Percentiles rank a stretch among this genome's conserved stretches.
These are phyloP conservation scores for Fusarium citri DNA, from an alignment of 2,329 filamentous ascomycete genomes.

Conservation along the genomic window DNA sequence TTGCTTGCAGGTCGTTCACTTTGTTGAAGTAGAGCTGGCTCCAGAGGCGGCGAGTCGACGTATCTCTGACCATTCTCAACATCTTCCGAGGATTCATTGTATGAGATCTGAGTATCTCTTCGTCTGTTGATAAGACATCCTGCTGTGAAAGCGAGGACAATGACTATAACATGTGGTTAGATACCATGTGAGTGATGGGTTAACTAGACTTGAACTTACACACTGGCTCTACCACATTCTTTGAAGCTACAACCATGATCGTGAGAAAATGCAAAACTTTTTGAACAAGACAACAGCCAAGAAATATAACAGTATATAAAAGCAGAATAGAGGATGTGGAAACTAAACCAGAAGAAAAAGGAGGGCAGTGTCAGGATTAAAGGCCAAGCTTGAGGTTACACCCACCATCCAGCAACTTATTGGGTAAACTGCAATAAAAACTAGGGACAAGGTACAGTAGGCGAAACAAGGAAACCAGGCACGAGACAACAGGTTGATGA, in stretches of 20 bases:
- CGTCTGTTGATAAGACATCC: constrained; percentile 45
- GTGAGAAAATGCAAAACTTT: background rate
- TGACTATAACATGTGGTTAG: constrained; percentile 20
- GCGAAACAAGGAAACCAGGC: constrained; percentile 15
- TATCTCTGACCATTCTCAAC: constrained; percentile 32
- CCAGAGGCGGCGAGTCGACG: constrained; percentile 39
- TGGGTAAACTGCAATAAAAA: background rate
- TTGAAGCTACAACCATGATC: constrained; percentile 13
- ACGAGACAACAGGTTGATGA: constrained; percentile 6
- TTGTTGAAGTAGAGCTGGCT: constrained; percentile 29
- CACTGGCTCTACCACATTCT: constrained; percentile 28
- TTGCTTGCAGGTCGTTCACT: constrained; percentile 19
- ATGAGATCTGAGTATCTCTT: constrained; percentile 1
- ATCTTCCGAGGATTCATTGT: constrained; percentile 20
- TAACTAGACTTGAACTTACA: constrained; percentile 11
- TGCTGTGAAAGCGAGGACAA: constrained; percentile 37
- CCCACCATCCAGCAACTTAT: too few relatives aligned
- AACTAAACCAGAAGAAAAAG: background rate
- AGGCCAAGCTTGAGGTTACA: background rate
- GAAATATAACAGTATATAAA: background rate
- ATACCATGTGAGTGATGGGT: background rate
- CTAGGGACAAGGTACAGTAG: background rate
- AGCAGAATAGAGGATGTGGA: background rate
- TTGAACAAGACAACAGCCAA: background rate
- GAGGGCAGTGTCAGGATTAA: background rate